phyloP scores from a whole-genome alignment of 2,329 filamentous ascomycete genomes.

The Talaromyces sp. region DNA sequence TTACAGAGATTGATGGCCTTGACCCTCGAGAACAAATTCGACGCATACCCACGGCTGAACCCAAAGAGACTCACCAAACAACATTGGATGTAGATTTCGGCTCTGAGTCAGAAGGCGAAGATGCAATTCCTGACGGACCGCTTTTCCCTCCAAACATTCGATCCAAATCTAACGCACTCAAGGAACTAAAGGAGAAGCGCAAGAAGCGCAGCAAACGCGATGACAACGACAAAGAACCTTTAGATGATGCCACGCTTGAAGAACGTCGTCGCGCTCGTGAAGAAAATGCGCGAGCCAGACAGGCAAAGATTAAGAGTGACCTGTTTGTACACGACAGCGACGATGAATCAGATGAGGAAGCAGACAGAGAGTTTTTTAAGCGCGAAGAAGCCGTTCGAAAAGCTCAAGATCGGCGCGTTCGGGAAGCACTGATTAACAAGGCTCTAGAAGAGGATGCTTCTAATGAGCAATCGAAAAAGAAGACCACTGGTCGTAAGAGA shows the following conservation, averaged over 20 bases:
- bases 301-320: constrained; percentile 77
- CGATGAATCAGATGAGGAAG: constrained; percentile 81
- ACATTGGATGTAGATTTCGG: constrained; percentile 62
- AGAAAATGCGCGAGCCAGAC: constrained; percentile 72
- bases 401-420: constrained; percentile 52
- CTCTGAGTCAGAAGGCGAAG: constrained; percentile 65
- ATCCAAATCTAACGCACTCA: constrained; percentile 53
- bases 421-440: constrained; percentile 48
- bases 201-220: constrained; percentile 53
- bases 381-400: constrained; percentile 68
- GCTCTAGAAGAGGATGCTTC: constrained; percentile 25
- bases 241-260: constrained; percentile 60
- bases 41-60: constrained; percentile 58
- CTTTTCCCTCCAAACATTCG: constrained; percentile 62
- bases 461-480: constrained; percentile 25
- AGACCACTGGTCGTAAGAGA: constrained; percentile 27
- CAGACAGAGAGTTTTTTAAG: constrained; percentile 72
- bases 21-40: constrained; percentile 76
- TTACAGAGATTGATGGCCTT: constrained; percentile 71
- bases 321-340: constrained; percentile 80
- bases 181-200: constrained; percentile 61
- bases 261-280: constrained; percentile 62
- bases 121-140: constrained; percentile 56
- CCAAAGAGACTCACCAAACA: constrained; percentile 31
- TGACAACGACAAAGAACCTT: constrained; percentile 52